Evolutionary conservation across 176 grass and related monocot species (phyloP).

Genomic region (Poa pratensis): DNA sequence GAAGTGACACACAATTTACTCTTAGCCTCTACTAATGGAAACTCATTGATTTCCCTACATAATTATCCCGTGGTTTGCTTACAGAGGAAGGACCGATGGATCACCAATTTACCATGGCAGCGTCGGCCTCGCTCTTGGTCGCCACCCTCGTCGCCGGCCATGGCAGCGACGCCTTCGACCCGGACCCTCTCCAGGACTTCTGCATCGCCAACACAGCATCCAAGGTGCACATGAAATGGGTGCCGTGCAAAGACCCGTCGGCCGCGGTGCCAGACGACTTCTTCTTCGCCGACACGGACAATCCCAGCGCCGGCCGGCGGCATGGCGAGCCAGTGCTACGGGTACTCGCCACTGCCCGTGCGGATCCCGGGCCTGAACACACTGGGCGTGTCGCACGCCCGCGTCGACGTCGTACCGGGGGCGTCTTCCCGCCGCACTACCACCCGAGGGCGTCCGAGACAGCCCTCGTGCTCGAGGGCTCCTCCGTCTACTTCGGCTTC

Average conservation of each 20-base stretch:
- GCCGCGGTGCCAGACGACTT: conserved; percentile 33
- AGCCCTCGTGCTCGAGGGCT: conserved; percentile 44
- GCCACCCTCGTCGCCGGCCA: not conserved
- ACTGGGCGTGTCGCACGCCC: conserved; percentile 40
- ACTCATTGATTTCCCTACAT: not conserved
- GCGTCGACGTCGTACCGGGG: conserved; percentile 37
- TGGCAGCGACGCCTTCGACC: not conserved
- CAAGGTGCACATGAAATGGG: conserved; percentile 37
- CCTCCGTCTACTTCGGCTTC: conserved; percentile 60
- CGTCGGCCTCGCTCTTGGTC: not conserved
- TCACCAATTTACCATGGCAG: not conserved
- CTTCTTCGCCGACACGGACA: conserved; percentile 40
- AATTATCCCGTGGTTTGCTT: not conserved
- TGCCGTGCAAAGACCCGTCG: conserved; percentile 48
- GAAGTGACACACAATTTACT: too few species aligned
- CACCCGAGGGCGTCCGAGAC: conserved; percentile 60
- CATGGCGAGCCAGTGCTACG: conserved; percentile 24
- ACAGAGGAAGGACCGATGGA: not conserved
- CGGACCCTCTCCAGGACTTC: conserved; percentile 67
- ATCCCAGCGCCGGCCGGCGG: not conserved
- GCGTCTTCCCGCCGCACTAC: conserved; percentile 51
- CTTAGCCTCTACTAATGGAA: not conserved
- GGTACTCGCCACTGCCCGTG: conserved; percentile 36
- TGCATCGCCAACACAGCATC: conserved; percentile 45
- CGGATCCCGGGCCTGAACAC: conserved; percentile 50